phyloP scores from a whole-genome alignment of 208 protist genomes.

The Acanthamoeba royreba region DNA sequence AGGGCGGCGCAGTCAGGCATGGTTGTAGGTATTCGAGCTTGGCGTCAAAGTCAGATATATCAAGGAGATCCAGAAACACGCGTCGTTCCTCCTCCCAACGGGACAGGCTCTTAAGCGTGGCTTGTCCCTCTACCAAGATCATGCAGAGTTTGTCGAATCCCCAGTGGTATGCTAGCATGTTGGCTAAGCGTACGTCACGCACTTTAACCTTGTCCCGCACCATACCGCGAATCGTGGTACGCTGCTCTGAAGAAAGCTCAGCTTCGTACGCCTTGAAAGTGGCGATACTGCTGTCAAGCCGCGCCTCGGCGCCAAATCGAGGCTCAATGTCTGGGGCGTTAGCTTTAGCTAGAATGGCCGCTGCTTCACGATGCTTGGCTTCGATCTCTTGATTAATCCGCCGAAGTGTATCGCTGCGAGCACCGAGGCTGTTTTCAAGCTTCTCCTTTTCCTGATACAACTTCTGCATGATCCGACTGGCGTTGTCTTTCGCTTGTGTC shows the following conservation, averaged over 20 bases:
- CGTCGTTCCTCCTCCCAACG: neutral
- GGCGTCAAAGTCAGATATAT: neutral
- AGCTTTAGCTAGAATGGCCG: neutral
- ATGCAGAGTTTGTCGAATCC: neutral
- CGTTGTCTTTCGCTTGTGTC: neutral
- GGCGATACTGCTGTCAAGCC: neutral
- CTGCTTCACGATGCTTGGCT: neutral
- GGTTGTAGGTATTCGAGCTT: neutral
- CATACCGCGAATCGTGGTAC: neutral
- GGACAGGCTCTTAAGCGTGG: neutral
- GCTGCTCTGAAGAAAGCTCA: neutral
- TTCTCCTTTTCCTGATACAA: neutral
- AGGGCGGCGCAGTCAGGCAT: neutral
- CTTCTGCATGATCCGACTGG: neutral
- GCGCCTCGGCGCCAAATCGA: neutral
- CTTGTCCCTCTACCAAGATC: neutral
- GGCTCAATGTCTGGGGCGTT: neutral
- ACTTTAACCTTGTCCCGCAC: neutral
- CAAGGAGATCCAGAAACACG: neutral
- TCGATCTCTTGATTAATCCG: neutral
- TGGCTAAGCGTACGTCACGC: neutral
- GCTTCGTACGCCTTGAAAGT: neutral
- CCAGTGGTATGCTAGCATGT: slow-evolving; percentile 26
- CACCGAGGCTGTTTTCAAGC: neutral
- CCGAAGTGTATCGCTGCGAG: neutral